Percentiles rank a stretch among this genome's conserved stretches.
phyloP scores from a whole-genome alignment of 1,284 basidiomycete genomes.

The Kwoniella shivajii region DNA sequence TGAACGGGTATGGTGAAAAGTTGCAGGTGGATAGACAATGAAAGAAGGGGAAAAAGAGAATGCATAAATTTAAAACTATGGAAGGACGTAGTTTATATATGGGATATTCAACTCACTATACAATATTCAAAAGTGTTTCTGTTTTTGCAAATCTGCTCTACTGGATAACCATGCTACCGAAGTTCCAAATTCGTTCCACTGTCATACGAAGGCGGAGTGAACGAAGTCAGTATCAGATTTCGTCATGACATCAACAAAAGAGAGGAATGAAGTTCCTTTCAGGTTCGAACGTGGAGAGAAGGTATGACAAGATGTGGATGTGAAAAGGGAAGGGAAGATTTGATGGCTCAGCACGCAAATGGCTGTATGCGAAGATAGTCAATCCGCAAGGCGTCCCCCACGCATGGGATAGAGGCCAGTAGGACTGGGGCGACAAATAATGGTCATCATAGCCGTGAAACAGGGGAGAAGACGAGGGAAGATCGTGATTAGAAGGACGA shows the following conservation, averaged over 20 bases:
- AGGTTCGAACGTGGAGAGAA: background rate
- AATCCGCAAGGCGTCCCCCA: conserved; percentile 49
- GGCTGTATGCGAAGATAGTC: conserved; percentile 40
- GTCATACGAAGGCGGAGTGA: background rate
- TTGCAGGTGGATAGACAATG: background rate
- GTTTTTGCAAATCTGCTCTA: too few relatives aligned
- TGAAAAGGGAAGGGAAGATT: background rate
- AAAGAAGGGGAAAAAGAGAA: background rate
- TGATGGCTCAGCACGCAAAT: conserved; percentile 45
- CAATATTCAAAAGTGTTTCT: too few relatives aligned
- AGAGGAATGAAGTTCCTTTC: background rate
- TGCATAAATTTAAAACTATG: background rate
- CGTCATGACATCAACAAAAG: too few relatives aligned
- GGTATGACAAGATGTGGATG: conserved; percentile 1
- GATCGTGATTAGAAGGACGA: background rate
- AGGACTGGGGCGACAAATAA: conserved; percentile 53
- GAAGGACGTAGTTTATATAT: too few relatives aligned
- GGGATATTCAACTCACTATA: too few relatives aligned
- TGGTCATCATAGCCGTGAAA: conserved; percentile 37
- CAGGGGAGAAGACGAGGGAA: background rate
- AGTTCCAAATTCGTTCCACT: background rate
- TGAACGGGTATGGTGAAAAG: background rate
- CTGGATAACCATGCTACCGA: too few relatives aligned
- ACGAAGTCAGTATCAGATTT: background rate
- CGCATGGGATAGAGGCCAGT: conserved; percentile 43